Percentiles rank a stretch among this genome's conserved stretches.
Conservation (phyloP, 2,329 filamentous ascomycete genomes). For the Colletotrichum coccodes region DNA sequence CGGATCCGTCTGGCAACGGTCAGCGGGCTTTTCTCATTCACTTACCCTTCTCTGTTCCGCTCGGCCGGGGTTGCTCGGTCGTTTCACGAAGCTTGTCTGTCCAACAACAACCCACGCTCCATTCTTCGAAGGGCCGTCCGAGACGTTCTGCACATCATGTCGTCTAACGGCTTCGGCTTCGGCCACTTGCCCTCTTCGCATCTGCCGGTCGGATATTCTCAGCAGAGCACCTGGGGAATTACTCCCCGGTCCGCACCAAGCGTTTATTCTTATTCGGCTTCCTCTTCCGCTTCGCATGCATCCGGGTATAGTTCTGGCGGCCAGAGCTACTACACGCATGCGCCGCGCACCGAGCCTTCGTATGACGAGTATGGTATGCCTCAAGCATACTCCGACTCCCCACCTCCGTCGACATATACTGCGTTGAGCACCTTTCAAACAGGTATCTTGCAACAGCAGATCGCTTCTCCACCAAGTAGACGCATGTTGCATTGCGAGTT, state of each 20-base stretch:
- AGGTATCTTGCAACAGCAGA: not conserved
- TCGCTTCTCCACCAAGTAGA: slow-evolving; percentile 17
- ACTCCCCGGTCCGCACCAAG: not conserved
- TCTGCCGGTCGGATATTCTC: not conserved
- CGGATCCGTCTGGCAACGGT: not conserved
- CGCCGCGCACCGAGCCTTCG: not conserved
- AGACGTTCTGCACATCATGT: not conserved
- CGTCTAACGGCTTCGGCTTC: not conserved
- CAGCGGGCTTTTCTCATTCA: not conserved
- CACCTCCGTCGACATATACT: slow-evolving; percentile 36
- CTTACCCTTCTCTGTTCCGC: not conserved
- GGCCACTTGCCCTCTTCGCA: not conserved
- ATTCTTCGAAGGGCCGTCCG: not conserved
- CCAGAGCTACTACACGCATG: slow-evolving; percentile 18
- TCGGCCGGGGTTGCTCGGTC: not conserved
- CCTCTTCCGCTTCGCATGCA: slow-evolving; percentile 9
- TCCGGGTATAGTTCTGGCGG: not conserved
- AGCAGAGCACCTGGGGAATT: not conserved
- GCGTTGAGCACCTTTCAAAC: slow-evolving; percentile 21
- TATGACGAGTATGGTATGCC: not conserved
- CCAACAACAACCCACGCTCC: not conserved
- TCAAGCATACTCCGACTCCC: slow-evolving; percentile 32
- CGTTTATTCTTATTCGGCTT: not conserved
- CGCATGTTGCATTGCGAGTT: slow-evolving; percentile 58
- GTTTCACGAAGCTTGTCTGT: not conserved